Evolutionary conservation across 1,284 basidiomycete genomes (phyloP), one percentile per base, ranked within the genome.

Genomic region (Athelia psychrophila): DNA sequence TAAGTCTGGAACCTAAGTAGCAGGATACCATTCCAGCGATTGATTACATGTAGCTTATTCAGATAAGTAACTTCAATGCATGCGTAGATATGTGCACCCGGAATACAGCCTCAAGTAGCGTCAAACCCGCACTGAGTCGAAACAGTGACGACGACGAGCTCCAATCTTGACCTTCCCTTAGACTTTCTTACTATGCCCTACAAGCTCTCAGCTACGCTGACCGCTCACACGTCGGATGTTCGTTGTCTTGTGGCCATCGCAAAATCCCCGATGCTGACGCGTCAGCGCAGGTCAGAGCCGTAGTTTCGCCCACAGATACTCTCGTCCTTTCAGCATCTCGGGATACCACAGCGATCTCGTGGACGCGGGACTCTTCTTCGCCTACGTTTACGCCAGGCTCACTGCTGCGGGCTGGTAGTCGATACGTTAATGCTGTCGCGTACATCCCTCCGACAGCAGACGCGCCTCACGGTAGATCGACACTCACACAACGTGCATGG

Each of bases 241-340:
- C 52, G 88, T 81, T 20, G 33, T 32, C 23, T 54, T 30, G 36
- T 19, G 50, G 51, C 45, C 49, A 45, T 33, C 40, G 54, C 18
- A 33, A 27, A 38, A 25, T 5, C 15, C 32, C 50, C 60, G 55
- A 66, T 60, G 56, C 51, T 51, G 54, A 64, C 56, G 54, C 57
- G 55, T 54, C 54, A 56, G 61, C 30, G 20, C 56, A 92, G 88
- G 91, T 93, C 60, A 86, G 88, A 62, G 87, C 81, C 25, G 75
- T 93, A 54, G 78, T 72, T 51, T 81, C 88, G 44, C 88, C 90
- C 32, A 80, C 81, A 32, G 72, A 86, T 68, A 74, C 84, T 60
- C 76, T 91, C 56, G 75, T 97, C 55, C 78, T 96, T 56, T 96
- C 93, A 18, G 90, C 88, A 51, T 95, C 94, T 30, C 84, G 95